A percentile compares a stretch with the other conserved stretches of the same genome.
phyloP scores from a whole-genome alignment of 1,284 basidiomycete species.

The Cryptococcus sp. region DNA sequence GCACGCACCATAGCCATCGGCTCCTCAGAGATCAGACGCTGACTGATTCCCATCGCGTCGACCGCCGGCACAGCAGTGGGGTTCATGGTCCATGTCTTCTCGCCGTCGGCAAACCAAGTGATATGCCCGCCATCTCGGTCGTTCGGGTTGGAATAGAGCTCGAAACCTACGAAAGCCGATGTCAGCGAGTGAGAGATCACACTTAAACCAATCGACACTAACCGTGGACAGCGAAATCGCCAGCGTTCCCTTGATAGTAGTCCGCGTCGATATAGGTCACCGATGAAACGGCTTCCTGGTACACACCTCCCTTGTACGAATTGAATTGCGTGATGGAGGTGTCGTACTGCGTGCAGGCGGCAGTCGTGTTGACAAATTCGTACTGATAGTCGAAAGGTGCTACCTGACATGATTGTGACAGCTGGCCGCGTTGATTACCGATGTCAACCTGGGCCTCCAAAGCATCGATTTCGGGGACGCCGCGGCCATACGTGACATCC shows the following conservation, averaged over 20 bases:
- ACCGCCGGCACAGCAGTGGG: constrained; percentile 67
- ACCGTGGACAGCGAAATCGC: constrained; percentile 58
- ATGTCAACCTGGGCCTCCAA: constrained; percentile 53
- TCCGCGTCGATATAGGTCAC: constrained; percentile 61
- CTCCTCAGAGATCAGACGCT: constrained; percentile 76
- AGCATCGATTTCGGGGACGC: constrained; percentile 60
- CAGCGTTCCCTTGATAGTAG: constrained; percentile 39
- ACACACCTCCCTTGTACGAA: constrained; percentile 71
- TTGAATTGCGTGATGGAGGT: constrained; percentile 64
- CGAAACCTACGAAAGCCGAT: constrained; percentile 56
- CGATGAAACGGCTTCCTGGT: constrained; percentile 78
- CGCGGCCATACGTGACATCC: constrained; percentile 49
- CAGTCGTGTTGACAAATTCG: constrained; percentile 60
- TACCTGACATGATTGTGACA: constrained; percentile 62
- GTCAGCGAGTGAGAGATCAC: not conserved
- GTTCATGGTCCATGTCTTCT: constrained; percentile 58
- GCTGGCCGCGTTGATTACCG: constrained; percentile 41
- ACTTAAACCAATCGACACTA: constrained; percentile 18
- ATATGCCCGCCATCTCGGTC: constrained; percentile 62
- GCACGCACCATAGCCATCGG: constrained; percentile 62
- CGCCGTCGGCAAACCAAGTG: constrained; percentile 65
- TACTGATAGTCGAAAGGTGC: constrained; percentile 67
- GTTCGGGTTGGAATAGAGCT: constrained; percentile 66
- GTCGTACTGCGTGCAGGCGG: constrained; percentile 37
- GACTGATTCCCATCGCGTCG: constrained; percentile 64